Base-by-base conservation (phyloP, 169 alveolate genomes). In the Cryptosporidium felis region DNA sequence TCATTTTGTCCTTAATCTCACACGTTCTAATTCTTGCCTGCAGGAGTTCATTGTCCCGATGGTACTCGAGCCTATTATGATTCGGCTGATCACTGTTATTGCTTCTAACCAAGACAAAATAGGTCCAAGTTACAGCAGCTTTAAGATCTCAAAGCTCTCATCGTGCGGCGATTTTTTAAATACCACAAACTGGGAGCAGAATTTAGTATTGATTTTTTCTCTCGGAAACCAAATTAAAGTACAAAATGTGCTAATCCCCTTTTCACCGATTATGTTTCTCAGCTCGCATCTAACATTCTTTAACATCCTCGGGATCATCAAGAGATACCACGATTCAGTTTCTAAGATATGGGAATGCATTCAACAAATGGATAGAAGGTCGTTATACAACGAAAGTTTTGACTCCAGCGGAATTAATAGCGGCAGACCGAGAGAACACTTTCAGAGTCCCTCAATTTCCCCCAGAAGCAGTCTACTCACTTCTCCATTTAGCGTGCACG, bases 1-100 rank as follows among this genome's bases (percentile, higher is more conserved):
- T 28, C 62, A 34, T 5, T 49, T 32, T 14, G 14, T 65, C 8
- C 23, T 74, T 10, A 53, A 26, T 38, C 30, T 74, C 18, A 74
- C 40, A 28, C 51, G 59, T 5, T 51, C 85, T 4, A 74, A 49
- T 56, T n/a, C 85, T n/a, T 74, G 85, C 14, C 10, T 74, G 9
- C 36, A 32, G 9, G 85, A 74, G n/a, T 74, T 74, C 36, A 18
- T 74, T 12, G 56, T 74, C 34, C 85, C 85, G 28, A 40, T 74
- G 18, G 28, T 74, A 21, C n/a, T 74, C 5, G 85, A 74, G 12
- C 85, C 85, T 10, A 53, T 74, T 32, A 49, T 74, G 30, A 74
- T 74, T 30, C 40, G 85, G 9, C 34, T 74, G 10, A 41, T 56
- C 12, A 74, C 85, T 38, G 59, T 74, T 6, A 26, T 74, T 4